Conservation (phyloP, 139 green algal genomes). For the Chlorella sp. region DNA sequence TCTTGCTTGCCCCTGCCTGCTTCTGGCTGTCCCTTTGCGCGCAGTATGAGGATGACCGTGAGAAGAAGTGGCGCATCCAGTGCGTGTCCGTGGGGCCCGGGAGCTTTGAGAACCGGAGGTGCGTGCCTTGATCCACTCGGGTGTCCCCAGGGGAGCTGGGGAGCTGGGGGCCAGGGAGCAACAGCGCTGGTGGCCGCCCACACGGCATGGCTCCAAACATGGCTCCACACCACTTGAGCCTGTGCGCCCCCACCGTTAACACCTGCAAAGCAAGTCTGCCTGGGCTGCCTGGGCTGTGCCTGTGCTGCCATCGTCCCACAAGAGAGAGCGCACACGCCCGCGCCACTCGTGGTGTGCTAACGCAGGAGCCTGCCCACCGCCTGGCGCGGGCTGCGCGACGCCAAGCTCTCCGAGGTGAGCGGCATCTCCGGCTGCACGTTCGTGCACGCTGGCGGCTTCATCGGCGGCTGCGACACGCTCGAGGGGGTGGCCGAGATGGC, state of each 20-base stretch:
- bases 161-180: too few relatives aligned
- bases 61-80: conserved; percentile 74
- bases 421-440: conserved; percentile 85
- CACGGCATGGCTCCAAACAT: too few relatives aligned
- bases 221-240: too few relatives aligned
- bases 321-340: background rate
- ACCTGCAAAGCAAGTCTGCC: too few relatives aligned
- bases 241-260: too few relatives aligned
- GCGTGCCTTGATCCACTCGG: too few relatives aligned
- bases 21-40: too few relatives aligned
- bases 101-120: conserved; percentile 78
- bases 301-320: background rate
- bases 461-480: conserved; percentile 51
- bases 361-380: conserved; percentile 59
- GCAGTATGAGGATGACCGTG: conserved; percentile 73
- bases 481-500: conserved; percentile 49
- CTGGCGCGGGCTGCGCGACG: conserved; percentile 87
- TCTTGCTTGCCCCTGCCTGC: too few relatives aligned
- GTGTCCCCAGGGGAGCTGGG: too few relatives aligned
- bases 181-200: too few relatives aligned
- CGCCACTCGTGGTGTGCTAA: background rate
- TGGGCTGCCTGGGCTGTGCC: too few relatives aligned
- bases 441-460: conserved; percentile 90
- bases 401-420: conserved; percentile 56
- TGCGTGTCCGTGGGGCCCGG: conserved; percentile 63